Conservation (phyloP, 1,139 yeast species). For the Suhomyces yuchorum region DNA sequence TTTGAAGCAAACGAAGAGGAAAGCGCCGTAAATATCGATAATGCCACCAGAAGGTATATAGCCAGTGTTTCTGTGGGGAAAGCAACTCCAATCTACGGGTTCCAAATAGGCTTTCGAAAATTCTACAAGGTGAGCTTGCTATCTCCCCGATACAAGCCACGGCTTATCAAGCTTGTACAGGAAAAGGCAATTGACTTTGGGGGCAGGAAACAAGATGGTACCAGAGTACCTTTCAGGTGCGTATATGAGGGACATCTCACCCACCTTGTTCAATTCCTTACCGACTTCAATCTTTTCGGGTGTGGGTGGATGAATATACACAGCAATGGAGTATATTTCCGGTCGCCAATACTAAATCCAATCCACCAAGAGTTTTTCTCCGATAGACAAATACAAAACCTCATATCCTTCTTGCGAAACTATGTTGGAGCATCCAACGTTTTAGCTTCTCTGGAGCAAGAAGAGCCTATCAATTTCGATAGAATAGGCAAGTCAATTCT, state of each 20-base stretch:
- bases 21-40: slow-evolving; percentile 14
- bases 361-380: slow-evolving; percentile 2
- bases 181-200: slow-evolving; percentile 5
- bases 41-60: slow-evolving; percentile 43
- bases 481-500: slow-evolving; percentile 63
- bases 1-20: slow-evolving; percentile 14
- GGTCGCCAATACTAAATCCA: slow-evolving; percentile 18
- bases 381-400: slow-evolving; percentile 6
- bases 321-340: slow-evolving; percentile 11
- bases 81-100: slow-evolving; percentile 86
- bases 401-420: slow-evolving; percentile 18
- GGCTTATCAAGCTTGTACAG: slow-evolving; percentile 54
- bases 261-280: slow-evolving; percentile 68
- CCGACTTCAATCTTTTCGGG: slow-evolving; percentile 83
- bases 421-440: slow-evolving; percentile 30
- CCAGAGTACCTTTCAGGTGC: slow-evolving; percentile 1
- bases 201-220: slow-evolving; percentile 17
- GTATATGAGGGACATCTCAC: slow-evolving; percentile 82
- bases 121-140: slow-evolving; percentile 70
- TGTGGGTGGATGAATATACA: slow-evolving; percentile 69
- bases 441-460: slow-evolving; percentile 15
- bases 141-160: slow-evolving; percentile 60
- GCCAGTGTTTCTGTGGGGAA: slow-evolving; percentile 68
- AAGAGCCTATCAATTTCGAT: slow-evolving; percentile 28
- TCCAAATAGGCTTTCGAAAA: slow-evolving; percentile 60